Base-by-base conservation (phyloP, 148 eudicot species). In the Arbutus unedo region DNA sequence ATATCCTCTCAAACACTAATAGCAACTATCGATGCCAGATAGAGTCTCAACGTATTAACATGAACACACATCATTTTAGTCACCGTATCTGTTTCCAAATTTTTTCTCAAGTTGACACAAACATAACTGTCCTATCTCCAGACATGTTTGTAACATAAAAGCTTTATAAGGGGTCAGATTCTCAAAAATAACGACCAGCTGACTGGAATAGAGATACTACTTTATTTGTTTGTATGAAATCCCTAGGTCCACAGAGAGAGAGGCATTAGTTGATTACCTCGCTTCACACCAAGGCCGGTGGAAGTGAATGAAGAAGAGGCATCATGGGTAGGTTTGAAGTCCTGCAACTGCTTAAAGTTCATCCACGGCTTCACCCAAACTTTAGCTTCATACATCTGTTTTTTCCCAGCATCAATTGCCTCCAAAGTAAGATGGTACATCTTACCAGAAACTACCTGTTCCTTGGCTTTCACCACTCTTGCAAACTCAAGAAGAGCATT, bases 281-380 rank as follows among this genome's bases (percentile, higher is more conserved):
- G 85, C 73, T 72, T 81, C 60, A 84, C 74, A 66, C 89, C 79
- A 16, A 90, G 86, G 70, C 83, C 90, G 41, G 89, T 79, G 59
- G 81, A 78, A 50, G 89, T 84, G 45, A 90, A 86, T 50, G 74
- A 80, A 76, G 87, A 80, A 72, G 85, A 49, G 38, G 62, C 82
- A 72, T 85, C 90, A 48, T 81, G 81, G 21, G 84, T 87, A 54
- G 14, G 83, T 88, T 89, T 92, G 77, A 93, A 93, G 59, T 91
- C 98, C 87, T 89, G 90, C 54, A 92, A 78, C 88, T 92, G 86
- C 88, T 89, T 92, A 81, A 90, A 91, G 85, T 92, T 89, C 89
- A 89, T 83, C 95, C 95, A 91, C 14, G 93, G 93, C 92, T 91
- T 91, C 71, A 90, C 94, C 95, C 91, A 93, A 57, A 92, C 92